Evolutionary conservation across 2,329 filamentous ascomycete genomes (phyloP).

Genomic region (Anisogramma anomala): DNA sequence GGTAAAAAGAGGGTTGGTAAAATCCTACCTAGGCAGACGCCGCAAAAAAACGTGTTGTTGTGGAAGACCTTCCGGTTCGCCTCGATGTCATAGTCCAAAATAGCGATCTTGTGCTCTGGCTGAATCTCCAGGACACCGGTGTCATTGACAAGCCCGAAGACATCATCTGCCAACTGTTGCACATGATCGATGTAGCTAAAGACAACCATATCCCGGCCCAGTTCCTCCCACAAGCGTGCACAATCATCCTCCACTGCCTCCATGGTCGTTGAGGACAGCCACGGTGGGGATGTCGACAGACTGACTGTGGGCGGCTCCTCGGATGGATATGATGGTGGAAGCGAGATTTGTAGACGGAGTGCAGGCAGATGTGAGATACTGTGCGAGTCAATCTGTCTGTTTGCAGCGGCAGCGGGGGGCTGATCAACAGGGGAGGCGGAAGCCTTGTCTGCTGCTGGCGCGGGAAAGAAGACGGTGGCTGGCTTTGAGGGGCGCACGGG

Average conservation of each 20-base stretch:
- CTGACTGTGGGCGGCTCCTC: conserved; percentile 36
- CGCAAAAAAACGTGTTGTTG: conserved; percentile 75
- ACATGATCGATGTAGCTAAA: conserved; percentile 55
- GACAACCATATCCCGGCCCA: conserved; percentile 45
- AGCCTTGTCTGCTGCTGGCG: conserved; percentile 25
- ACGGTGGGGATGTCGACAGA: conserved; percentile 43
- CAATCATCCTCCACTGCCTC: conserved; percentile 39
- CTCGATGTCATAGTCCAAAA: conserved; percentile 69
- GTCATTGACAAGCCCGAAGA: conserved; percentile 44
- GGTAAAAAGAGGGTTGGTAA: too few species aligned
- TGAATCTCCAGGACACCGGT: conserved; percentile 40
- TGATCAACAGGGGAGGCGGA: conserved; percentile 14
- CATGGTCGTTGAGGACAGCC: conserved; percentile 42
- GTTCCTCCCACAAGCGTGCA: conserved; percentile 48
- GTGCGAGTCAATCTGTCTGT: conserved; percentile 31
- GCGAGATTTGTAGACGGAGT: conserved; percentile 38
- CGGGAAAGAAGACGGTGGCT: conserved; percentile 47
- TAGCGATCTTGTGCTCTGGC: conserved; percentile 51
- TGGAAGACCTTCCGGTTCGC: conserved; percentile 67
- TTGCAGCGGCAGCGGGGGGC: conserved; percentile 11
- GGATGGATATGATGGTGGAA: conserved; percentile 49
- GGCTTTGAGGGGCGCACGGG: conserved; percentile 43
- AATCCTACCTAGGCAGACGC: conserved; percentile 60
- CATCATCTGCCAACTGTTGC: conserved; percentile 45
- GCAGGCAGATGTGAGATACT: conserved; percentile 47